Base-by-base conservation (phyloP, 768 basidiomycete genomes). In the Kwoniella sp. region DNA sequence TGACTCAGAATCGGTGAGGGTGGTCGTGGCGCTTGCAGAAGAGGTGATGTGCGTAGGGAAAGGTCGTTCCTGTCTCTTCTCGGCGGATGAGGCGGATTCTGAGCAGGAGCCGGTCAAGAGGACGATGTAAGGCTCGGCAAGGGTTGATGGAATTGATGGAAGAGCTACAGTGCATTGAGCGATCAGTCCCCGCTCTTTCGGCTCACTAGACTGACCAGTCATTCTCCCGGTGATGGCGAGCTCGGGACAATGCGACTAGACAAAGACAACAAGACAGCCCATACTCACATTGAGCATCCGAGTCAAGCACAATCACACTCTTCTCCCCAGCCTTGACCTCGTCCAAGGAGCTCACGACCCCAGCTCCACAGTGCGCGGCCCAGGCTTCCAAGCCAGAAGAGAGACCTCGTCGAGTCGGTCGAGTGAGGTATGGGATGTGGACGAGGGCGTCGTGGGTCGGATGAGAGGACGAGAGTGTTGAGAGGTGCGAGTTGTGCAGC, bases 391-490 rank as follows among this genome's bases (percentile, higher is more conserved):
- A 23, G 17, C 68, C 66, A 0, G 28, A 23, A 11, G 73, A 61
- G 4, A 79, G 54, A 12, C 58, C 28, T 2, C 45, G 26, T 29
- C 52, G 60, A 12, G 54, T 51, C 1, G 73, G 73, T 22, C 65
- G 56, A 25, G 68, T 52, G 22, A 76, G 59, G 58, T 79, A 79
- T 23, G 77, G 77, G n/a, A 79, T 66, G 41, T 74, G 70, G n/a
- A 78, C 65, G 57, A 72, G 67, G 38, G 71, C 68, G 28, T 65
- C 63, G 30, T 63, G 25, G 2, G 55, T 34, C 25, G 57, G 51
- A 26, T 57, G 47, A 17, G 41, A 45, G 9, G 41, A 45, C 4
- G 41, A 20, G 8, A 45, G 41, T 9, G 41, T 45, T 45, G 41
- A 20, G 17, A 45, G 41, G 41, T 45, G 41, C 3, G 41, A 45